Evolutionary conservation across 164 flowering plant genomes (phyloP).

Genomic region (Tetrastigma voinierianum): DNA sequence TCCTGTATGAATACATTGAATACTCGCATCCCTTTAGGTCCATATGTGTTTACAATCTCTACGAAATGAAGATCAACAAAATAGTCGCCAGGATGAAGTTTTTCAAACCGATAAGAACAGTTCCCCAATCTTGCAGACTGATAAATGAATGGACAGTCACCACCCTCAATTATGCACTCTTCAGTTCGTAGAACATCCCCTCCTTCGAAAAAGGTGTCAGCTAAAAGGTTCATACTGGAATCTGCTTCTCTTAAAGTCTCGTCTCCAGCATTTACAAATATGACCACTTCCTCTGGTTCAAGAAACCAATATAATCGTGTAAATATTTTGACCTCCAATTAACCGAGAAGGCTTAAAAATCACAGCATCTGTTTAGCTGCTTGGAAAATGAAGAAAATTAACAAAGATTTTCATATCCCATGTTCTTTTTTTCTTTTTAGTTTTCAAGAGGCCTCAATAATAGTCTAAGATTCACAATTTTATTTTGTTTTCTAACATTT

Average conservation of each 20-base stretch:
- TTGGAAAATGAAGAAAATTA: not conserved
- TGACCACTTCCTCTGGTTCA: constrained; percentile 50
- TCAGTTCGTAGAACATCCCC: constrained; percentile 64
- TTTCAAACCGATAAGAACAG: constrained; percentile 50
- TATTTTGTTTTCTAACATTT: no score
- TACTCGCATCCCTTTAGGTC: constrained; percentile 84
- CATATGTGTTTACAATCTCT: constrained; percentile 70
- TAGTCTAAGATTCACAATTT: no score
- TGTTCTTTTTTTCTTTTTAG: no score
- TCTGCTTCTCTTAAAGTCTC: constrained; percentile 32
- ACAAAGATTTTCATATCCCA: not conserved
- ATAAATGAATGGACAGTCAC: constrained; percentile 61
- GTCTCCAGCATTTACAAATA: constrained; percentile 79
- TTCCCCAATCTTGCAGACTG: constrained; percentile 72
- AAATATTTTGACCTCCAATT: not conserved
- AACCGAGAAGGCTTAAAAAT: not conserved
- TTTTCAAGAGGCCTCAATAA: no score
- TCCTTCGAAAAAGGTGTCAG: constrained; percentile 60
- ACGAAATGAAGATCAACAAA: constrained; percentile 77
- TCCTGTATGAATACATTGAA: constrained; percentile 81
- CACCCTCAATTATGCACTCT: constrained; percentile 52
- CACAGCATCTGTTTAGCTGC: no score
- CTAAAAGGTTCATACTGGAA: constrained; percentile 25
- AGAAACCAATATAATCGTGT: constrained; percentile 1
- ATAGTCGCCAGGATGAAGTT: constrained; percentile 68